A percentile compares a stretch with the other conserved stretches of the same genome.
phyloP scores from a whole-genome alignment of 1,284 basidiomycete genomes.

The Trametes hirsuta region DNA sequence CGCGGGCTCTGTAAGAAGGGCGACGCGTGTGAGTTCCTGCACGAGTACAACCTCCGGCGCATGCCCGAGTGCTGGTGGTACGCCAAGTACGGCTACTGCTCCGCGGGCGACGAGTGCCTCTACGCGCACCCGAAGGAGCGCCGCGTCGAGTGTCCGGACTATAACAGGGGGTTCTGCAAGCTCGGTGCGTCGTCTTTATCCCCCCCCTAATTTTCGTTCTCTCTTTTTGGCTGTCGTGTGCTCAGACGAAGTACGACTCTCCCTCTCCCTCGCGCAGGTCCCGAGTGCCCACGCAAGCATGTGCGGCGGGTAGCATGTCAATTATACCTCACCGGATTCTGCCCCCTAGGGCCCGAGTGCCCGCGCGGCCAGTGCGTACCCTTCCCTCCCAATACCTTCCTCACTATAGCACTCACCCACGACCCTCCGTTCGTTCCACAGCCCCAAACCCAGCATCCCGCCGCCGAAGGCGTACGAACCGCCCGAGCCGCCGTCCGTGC shows the following conservation, averaged over 20 bases:
- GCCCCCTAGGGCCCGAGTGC: conserved; percentile 92
- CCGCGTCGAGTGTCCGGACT: conserved; percentile 93
- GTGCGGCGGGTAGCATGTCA: conserved; percentile 91
- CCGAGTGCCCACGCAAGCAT: conserved; percentile 91
- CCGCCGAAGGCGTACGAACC: conserved; percentile 79
- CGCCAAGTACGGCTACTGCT: conserved; percentile 97
- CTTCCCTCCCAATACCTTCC: neutral
- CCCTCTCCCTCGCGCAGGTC: conserved; percentile 55
- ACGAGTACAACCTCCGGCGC: conserved; percentile 96
- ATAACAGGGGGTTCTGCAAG: conserved; percentile 94
- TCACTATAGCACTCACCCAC: neutral
- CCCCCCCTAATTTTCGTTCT: too few relatives aligned
- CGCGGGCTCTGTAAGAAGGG: conserved; percentile 99
- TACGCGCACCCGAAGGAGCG: conserved; percentile 97
- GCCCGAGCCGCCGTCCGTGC: conserved; percentile 72
- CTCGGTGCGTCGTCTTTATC: conserved; percentile 57
- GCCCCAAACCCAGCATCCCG: conserved; percentile 77
- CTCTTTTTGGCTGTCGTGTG: neutral
- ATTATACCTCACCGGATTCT: conserved; percentile 92
- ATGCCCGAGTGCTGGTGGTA: conserved; percentile 99
- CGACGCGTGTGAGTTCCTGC: conserved; percentile 97
- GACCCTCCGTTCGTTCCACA: conserved; percentile 33
- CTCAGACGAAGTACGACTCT: conserved; percentile 36
- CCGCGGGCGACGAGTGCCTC: conserved; percentile 96
- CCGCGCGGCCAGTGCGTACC: conserved; percentile 85